A percentile compares a stretch with the other conserved stretches of the same genome.
Conservation (phyloP, 202 grass and related monocot species). For the Saccharum hybrid region DNA sequence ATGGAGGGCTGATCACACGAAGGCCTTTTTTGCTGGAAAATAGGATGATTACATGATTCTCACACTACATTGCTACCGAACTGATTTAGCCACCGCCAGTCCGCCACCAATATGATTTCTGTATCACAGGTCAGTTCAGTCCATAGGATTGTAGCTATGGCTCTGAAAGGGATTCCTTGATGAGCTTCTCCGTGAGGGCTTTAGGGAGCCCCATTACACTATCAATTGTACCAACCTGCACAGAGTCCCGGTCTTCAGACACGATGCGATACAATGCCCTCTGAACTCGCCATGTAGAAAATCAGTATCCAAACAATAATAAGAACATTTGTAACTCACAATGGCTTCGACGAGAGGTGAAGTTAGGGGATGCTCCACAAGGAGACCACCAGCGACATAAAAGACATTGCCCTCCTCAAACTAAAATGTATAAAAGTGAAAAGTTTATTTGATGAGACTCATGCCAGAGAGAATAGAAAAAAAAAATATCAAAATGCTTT, state of each 20-base stretch:
- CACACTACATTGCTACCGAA: not conserved
- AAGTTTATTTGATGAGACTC: constrained; percentile 15
- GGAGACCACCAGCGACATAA: constrained; percentile 88
- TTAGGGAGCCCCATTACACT: constrained; percentile 95
- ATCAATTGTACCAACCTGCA: constrained; percentile 88
- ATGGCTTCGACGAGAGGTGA: constrained; percentile 95
- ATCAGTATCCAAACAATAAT: constrained; percentile 13
- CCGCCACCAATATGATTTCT: not conserved
- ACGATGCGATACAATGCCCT: not conserved
- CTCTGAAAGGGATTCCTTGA: constrained; percentile 68
- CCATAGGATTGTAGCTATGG: constrained; percentile 34
- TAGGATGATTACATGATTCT: constrained; percentile 15
- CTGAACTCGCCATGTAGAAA: not conserved
- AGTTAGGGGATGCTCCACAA: constrained; percentile 92
- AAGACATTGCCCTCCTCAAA: constrained; percentile 94
- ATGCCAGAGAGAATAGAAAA: constrained; percentile 20
- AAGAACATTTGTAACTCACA: constrained; percentile 58
- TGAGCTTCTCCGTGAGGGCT: constrained; percentile 81
- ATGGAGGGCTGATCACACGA: not conserved
- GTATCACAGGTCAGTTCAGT: constrained; percentile 22
- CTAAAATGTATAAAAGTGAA: constrained; percentile 49
- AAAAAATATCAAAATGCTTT: not conserved
- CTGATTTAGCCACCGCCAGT: not conserved
- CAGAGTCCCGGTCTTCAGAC: constrained; percentile 14
- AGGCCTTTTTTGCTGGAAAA: not conserved